Base-by-base conservation (phyloP, 495 filamentous ascomycete species). In the Cercophora newfieldiana region DNA sequence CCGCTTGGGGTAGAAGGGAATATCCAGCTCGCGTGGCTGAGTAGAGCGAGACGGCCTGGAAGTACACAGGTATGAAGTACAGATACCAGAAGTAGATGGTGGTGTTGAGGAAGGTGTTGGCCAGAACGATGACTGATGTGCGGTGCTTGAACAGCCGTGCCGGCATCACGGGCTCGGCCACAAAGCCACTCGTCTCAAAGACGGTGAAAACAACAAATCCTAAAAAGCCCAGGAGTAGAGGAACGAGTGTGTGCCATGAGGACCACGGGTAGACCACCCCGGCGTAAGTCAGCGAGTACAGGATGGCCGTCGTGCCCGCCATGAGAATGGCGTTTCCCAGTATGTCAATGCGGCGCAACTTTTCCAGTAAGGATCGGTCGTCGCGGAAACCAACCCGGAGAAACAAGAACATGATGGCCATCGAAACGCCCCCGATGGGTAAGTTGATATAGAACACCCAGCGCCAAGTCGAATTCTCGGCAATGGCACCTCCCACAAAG, bases 401-500 rank as follows among this genome's bases (percentile, higher is more conserved):
- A 59, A 77, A 77, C 3, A 78, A 18, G 8, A 74, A 70, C 22
- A 76, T 47, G 28, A 73, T 59, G 14, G 72, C 31, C 29, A 75
- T 66, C 0, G 75, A 64, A 10, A 71, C 10, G 14, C 64, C 71
- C 33, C 66, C 71, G 44, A 78, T 64, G 8, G 76, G 76, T 8
- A 78, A 65, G 58, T 76, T 77, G 65, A 78, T 71, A 37, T 74
- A 80, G 47, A 80, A 80, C 24, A 70, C 65, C 74, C 78, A 80
- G 8, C 77, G 25, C 78, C 76, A 79, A 1, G 66, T 81, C 0
- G 60, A 68, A 16, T 54, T 21, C 8, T 69, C 49, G 75, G 88
- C 89, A 63, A 93, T 89, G 2, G 85, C 83, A n/a, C 91, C 91
- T 22, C 91, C 91, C n/a, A 94, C 75, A 12, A 92, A 83, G 16